phyloP scores from a whole-genome alignment of 2,329 filamentous ascomycete species.

The Colletotrichum falcatum region DNA sequence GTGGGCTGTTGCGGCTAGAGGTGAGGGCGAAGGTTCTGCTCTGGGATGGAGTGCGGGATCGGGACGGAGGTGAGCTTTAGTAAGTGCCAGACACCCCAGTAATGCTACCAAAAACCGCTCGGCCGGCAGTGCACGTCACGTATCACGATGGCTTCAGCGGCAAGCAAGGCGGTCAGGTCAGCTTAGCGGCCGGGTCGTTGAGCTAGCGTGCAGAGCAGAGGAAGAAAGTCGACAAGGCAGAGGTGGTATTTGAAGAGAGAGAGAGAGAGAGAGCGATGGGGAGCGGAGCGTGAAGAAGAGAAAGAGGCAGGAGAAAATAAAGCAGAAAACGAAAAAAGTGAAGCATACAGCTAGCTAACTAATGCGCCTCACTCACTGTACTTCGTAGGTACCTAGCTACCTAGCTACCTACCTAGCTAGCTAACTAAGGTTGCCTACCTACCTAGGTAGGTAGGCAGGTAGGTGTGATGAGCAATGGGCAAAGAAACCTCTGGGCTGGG shows the following conservation, averaged over 20 bases:
- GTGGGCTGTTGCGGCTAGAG: slow-evolving; percentile 34
- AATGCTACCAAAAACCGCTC: slow-evolving; percentile 34
- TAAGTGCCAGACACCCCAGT: slow-evolving; percentile 38
- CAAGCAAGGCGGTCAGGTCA: slow-evolving; percentile 20
- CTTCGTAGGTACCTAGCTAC: not conserved
- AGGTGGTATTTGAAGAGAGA: not conserved
- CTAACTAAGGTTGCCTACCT: not conserved
- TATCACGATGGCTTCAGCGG: slow-evolving; percentile 38
- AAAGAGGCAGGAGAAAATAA: not conserved
- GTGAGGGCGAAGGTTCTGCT: slow-evolving; percentile 16
- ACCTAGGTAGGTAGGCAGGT: no score
- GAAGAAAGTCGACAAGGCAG: not conserved
- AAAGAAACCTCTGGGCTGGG: slow-evolving; percentile 20
- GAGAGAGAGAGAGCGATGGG: not conserved
- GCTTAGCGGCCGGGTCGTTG: slow-evolving; percentile 8
- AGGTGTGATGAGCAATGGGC: no score
- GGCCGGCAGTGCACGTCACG: slow-evolving; percentile 37
- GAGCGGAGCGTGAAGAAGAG: not conserved
- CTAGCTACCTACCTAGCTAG: no score
- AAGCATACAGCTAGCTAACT: not conserved
- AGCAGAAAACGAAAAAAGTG: not conserved
- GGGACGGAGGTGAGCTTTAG: slow-evolving; percentile 35
- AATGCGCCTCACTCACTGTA: slow-evolving; percentile 10
- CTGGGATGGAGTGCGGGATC: slow-evolving; percentile 24
- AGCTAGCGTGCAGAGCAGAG: slow-evolving; percentile 3